Conservation (phyloP, 129 eudicot genomes). For the Helianthus tuberosus region DNA sequence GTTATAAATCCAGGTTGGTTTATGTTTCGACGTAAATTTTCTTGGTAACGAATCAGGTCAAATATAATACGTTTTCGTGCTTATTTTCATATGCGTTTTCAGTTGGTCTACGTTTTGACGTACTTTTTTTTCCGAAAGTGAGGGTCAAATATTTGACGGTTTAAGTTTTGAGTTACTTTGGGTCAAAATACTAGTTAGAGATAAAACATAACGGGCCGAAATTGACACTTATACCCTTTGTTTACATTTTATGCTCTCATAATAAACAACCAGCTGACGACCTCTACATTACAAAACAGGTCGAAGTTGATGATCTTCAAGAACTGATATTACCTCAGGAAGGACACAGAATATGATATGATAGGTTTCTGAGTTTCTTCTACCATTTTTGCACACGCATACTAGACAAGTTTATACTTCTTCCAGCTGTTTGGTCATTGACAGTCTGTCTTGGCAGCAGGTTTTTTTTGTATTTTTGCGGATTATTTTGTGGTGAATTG, state of each 20-base stretch:
- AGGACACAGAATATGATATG: slow-evolving; percentile 53
- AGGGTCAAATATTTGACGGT: no score
- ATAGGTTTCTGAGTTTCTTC: slow-evolving; percentile 15
- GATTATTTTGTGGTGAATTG: slow-evolving; percentile 20
- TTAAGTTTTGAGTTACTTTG: no score
- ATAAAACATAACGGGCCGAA: slow-evolving; percentile 4
- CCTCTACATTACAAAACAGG: slow-evolving; percentile 43
- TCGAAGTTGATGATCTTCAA: slow-evolving; percentile 70
- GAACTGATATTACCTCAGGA: slow-evolving; percentile 77
- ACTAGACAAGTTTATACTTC: slow-evolving; percentile 25
- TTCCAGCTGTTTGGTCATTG: neutral
- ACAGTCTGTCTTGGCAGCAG: neutral
- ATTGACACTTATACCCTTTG: neutral
- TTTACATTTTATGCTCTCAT: neutral
- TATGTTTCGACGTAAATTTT: no score
- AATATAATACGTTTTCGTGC: no score
- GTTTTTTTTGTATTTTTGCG: slow-evolving; percentile 12
- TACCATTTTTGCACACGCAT: slow-evolving; percentile 38
- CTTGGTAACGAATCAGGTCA: no score
- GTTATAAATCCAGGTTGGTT: no score
- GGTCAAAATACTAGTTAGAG: neutral
- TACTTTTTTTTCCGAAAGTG: no score
- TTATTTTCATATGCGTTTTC: no score
- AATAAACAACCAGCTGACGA: neutral
- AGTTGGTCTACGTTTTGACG: no score